Evolutionary conservation across 257 asterid species (phyloP), one percentile per base, ranked within the genome.

Genomic region (Sherardia arvensis): DNA sequence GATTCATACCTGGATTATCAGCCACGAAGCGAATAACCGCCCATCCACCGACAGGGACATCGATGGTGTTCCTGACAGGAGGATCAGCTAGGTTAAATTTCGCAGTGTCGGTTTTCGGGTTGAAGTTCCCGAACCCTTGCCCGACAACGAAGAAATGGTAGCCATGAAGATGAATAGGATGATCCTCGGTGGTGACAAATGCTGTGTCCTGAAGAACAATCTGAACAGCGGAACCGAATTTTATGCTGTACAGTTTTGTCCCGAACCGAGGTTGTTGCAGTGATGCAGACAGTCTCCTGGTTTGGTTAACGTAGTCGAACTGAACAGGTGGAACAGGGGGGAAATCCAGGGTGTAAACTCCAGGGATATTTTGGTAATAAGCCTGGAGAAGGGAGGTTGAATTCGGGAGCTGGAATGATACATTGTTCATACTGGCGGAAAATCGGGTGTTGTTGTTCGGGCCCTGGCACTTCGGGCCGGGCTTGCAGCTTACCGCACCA

Each of bases 361-460:
- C 77, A 21, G 80, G 74, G 33, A 53, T 48, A 23, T 68, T 63
- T 0, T 71, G 40, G 62, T 76, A 71, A 63, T 82, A 79, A 38
- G 85, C 74, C 71, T 82, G 87, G 4, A 82, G 77, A 1, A 79
- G n/a, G 33, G 87, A 65, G 25, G 82, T 78, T 9, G 57, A 70
- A 4, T 55, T 70, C 4, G 80, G 87, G 2, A 66, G 69, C 47
- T 67, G 69, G 26, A 82, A 82, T 17, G 87, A 79, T 7, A 79
- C 73, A n/a, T 82, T 79, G 58, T 77, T 79, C 27, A 79, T 63
- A 18, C 83, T 71, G 1, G 85, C 80, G 0, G 80, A 71, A 1
- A 77, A 65, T 27, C 78, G 64, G 0, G 87, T 82, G 25, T 70
- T 68, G 26, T 70, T 68, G 26, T 79, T 82, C n/a, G 87, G 87